Evolutionary conservation across 2,329 filamentous ascomycete genomes (phyloP).

Genomic region (Podosphaera fusca): DNA sequence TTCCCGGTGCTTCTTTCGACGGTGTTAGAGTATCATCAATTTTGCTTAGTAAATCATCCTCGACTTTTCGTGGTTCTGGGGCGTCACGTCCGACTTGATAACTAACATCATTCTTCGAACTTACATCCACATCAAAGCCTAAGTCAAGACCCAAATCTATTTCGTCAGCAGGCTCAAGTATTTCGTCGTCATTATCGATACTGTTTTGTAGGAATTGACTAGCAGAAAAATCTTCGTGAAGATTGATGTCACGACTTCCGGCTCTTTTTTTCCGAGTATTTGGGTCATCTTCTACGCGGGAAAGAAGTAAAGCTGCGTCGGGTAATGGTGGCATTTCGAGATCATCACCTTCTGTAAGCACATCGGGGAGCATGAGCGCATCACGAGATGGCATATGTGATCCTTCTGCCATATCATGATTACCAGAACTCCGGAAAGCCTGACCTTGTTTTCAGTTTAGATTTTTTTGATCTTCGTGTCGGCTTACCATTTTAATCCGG

Average conservation of each 20-base stretch:
- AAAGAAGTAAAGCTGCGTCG: constrained; percentile 65
- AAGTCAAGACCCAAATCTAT: constrained; percentile 49
- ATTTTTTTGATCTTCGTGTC: background rate
- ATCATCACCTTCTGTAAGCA: constrained; percentile 76
- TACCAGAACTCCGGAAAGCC: constrained; percentile 85
- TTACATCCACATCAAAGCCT: constrained; percentile 35
- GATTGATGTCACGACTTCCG: constrained; percentile 40
- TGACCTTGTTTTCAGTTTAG: constrained; percentile 22
- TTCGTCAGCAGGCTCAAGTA: constrained; percentile 32
- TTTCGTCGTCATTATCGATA: constrained; percentile 28
- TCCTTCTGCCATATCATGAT: constrained; percentile 80
- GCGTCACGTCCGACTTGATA: constrained; percentile 85
- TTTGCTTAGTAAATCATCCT: constrained; percentile 44
- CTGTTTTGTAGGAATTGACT: constrained; percentile 62
- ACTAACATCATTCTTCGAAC: constrained; percentile 28
- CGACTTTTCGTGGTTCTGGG: constrained; percentile 38
- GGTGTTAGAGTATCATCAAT: constrained; percentile 30
- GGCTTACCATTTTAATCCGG: constrained; percentile 90
- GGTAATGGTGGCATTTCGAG: constrained; percentile 58
- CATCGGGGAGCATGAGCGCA: constrained; percentile 72
- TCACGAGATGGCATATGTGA: constrained; percentile 63
- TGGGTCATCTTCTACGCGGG: constrained; percentile 42
- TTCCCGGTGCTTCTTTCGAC: constrained; percentile 27
- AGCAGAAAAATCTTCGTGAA: constrained; percentile 44
- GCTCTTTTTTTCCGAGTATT: constrained; percentile 33